Evolutionary conservation across 495 filamentous ascomycete genomes (phyloP).

Genomic region (Annulohypoxylon stygium): DNA sequence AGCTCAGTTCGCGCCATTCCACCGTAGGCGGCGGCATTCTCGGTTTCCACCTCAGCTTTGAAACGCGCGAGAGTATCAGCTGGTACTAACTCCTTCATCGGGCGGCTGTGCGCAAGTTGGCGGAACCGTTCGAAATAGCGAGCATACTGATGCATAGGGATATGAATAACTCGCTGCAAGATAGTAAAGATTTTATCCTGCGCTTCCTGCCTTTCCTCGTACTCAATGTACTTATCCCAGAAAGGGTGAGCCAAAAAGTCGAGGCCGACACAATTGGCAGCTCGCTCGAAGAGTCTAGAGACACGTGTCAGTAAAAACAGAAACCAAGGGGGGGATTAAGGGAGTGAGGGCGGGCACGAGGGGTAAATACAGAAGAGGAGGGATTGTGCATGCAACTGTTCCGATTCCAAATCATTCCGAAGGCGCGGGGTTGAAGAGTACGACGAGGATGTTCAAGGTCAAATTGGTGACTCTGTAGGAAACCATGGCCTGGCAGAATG

Average conservation of each 20-base stretch:
- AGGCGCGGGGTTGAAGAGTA: slow-evolving; percentile 57
- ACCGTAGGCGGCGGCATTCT: slow-evolving; percentile 59
- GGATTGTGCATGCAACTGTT: slow-evolving; percentile 65
- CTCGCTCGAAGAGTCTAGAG: slow-evolving; percentile 91
- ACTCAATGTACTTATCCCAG: slow-evolving; percentile 99
- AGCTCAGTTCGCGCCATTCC: slow-evolving; percentile 68
- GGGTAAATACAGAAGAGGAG: slow-evolving; percentile 69
- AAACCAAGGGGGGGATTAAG: slow-evolving; percentile 50
- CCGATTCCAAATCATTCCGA: slow-evolving; percentile 64
- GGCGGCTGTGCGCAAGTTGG: slow-evolving; percentile 77
- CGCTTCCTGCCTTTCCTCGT: slow-evolving; percentile 89
- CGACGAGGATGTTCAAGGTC: slow-evolving; percentile 61
- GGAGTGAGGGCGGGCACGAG: slow-evolving; percentile 61
- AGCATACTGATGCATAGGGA: slow-evolving; percentile 97
- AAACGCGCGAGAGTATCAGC: slow-evolving; percentile 76
- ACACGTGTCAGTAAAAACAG: slow-evolving; percentile 67
- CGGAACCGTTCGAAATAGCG: slow-evolving; percentile 95
- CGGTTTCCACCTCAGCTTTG: slow-evolving; percentile 75
- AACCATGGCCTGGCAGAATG: slow-evolving; percentile 68
- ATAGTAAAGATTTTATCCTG: slow-evolving; percentile 90
- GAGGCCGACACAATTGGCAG: slow-evolving; percentile 83
- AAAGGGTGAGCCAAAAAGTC: slow-evolving; percentile 96
- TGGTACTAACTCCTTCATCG: slow-evolving; percentile 78
- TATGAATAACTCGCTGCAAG: slow-evolving; percentile 85
- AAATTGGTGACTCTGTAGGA: slow-evolving; percentile 57